phyloP scores from a whole-genome alignment of 1,139 yeast species.

The Candida sp. region DNA sequence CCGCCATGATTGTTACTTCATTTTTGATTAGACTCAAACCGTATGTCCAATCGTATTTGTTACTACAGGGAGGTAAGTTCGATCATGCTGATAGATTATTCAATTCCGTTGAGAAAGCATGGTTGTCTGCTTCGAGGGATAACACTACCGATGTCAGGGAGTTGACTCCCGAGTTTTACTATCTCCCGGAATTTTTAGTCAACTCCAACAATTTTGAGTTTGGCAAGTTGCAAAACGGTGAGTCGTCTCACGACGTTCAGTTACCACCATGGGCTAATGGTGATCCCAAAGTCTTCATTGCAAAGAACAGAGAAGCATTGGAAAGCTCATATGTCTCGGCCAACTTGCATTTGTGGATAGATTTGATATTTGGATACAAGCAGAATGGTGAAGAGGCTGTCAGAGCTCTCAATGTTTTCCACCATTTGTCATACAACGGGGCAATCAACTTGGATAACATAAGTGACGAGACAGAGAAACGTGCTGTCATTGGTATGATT shows the following conservation, averaged over 20 bases:
- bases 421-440: slow-evolving; percentile 82
- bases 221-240: slow-evolving; percentile 71
- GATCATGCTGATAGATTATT: slow-evolving; percentile 88
- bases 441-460: slow-evolving; percentile 77
- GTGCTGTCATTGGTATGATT: slow-evolving; percentile 80
- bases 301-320: slow-evolving; percentile 77
- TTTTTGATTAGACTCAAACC: slow-evolving; percentile 78
- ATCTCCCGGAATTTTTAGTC: slow-evolving; percentile 72
- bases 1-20: slow-evolving; percentile 90
- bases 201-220: slow-evolving; percentile 70
- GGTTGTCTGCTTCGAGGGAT: slow-evolving; percentile 79
- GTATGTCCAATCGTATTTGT: slow-evolving; percentile 74
- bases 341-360: slow-evolving; percentile 82
- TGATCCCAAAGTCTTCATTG: slow-evolving; percentile 73
- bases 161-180: slow-evolving; percentile 83
- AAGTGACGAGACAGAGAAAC: slow-evolving; percentile 70
- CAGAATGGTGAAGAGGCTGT: slow-evolving; percentile 76
- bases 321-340: slow-evolving; percentile 82
- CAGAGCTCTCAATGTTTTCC: slow-evolving; percentile 72
- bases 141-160: slow-evolving; percentile 89
- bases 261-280: slow-evolving; percentile 85
- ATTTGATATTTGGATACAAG: slow-evolving; percentile 77
- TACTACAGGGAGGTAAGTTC: slow-evolving; percentile 85
- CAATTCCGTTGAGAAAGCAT: slow-evolving; percentile 71
- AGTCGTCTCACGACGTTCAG: slow-evolving; percentile 58